These are phyloP conservation scores for Clausena lansium DNA, from an alignment of 345 rosid species.

Conservation along the genomic window DNA sequence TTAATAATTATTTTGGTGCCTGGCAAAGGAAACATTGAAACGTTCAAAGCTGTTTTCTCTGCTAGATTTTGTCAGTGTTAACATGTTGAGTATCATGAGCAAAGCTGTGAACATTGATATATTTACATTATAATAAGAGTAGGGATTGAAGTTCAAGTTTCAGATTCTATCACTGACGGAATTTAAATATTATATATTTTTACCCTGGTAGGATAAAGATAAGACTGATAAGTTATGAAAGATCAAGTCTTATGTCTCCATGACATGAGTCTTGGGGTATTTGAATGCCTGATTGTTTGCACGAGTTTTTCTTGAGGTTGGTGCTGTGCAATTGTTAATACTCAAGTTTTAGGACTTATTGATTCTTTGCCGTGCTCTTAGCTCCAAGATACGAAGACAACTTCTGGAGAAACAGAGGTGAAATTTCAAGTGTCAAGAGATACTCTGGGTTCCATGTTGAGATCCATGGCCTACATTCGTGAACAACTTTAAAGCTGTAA, in stretches of 20 bases:
- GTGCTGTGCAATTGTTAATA: background rate
- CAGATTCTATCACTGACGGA: background rate
- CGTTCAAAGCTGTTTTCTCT: background rate
- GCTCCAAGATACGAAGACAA: constrained; percentile 56
- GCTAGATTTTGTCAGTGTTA: background rate
- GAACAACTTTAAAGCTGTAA: constrained; percentile 55
- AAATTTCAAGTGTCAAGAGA: constrained; percentile 68
- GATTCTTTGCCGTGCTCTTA: constrained; percentile 18
- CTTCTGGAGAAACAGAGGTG: constrained; percentile 59
- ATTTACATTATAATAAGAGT: background rate
- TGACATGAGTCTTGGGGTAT: background rate
- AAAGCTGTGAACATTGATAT: background rate
- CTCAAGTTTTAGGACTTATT: background rate
- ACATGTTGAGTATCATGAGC: background rate
- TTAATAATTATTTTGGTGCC: background rate
- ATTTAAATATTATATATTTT: background rate
- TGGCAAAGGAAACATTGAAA: background rate
- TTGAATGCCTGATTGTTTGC: background rate
- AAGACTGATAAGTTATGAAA: background rate
- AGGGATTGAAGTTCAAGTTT: background rate
- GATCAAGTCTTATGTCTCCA: background rate
- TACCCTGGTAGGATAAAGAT: background rate
- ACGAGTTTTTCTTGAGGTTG: background rate
- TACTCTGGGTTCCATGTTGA: constrained; percentile 60
- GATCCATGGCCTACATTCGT: constrained; percentile 55